A percentile compares a stretch with the other conserved stretches of the same genome.
Conservation (phyloP, 1,284 basidiomycete genomes). For the Heterobasidion irregulare region DNA sequence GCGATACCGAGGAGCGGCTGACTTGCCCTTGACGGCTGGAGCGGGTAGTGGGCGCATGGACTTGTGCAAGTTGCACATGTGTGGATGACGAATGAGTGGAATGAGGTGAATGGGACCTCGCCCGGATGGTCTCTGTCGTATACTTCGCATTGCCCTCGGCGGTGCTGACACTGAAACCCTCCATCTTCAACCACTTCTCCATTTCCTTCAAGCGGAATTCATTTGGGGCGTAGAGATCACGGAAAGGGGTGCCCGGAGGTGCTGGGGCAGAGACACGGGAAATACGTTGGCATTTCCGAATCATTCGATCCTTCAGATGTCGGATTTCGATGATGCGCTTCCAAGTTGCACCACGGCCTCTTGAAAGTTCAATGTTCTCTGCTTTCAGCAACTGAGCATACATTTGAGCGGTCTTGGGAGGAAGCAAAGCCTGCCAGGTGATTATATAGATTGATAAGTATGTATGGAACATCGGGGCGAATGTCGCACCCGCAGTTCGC, state of each 20-base stretch:
- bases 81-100: slow-evolving; percentile 1
- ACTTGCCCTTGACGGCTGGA: neutral
- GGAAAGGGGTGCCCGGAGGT: slow-evolving; percentile 32
- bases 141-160: slow-evolving; percentile 14
- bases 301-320: slow-evolving; percentile 70
- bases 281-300: slow-evolving; percentile 63
- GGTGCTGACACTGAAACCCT: slow-evolving; percentile 18
- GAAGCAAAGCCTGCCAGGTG: slow-evolving; percentile 48
- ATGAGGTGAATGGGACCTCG: slow-evolving; percentile 7
- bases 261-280: slow-evolving; percentile 28
- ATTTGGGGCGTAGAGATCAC: slow-evolving; percentile 54
- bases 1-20: neutral
- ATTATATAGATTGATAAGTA: slow-evolving; percentile 53
- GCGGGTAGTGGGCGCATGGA: slow-evolving; percentile 1
- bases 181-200: slow-evolving; percentile 58
- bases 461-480: slow-evolving; percentile 47
- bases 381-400: slow-evolving; percentile 57
- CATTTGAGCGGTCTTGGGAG: slow-evolving; percentile 60
- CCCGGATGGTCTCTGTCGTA: slow-evolving; percentile 9
- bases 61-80: slow-evolving; percentile 2
- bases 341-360: slow-evolving; percentile 47
- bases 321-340: slow-evolving; percentile 62
- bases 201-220: slow-evolving; percentile 72
- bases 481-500: slow-evolving; percentile 54
- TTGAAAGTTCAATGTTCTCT: slow-evolving; percentile 50